Conservation (phyloP, 495 filamentous ascomycete species). For the Terfezia claveryi region DNA sequence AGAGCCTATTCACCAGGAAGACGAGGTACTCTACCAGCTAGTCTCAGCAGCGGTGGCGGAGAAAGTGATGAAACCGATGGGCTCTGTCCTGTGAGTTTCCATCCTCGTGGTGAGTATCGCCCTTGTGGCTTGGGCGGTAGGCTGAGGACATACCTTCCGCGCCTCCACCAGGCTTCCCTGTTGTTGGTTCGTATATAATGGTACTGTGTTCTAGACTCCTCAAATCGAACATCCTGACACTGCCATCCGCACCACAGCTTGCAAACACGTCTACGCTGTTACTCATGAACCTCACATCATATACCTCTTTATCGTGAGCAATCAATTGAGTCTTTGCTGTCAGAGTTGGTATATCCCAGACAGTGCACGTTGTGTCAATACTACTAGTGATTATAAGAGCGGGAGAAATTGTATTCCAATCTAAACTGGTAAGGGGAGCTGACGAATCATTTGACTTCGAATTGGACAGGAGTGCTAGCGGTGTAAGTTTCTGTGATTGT, state of each 20-base stretch:
- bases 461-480: slow-evolving; percentile 81
- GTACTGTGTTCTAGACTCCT: slow-evolving; percentile 92
- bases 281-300: slow-evolving; percentile 91
- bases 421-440: slow-evolving; percentile 80
- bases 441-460: slow-evolving; percentile 97
- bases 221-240: slow-evolving; percentile 96
- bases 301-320: slow-evolving; percentile 97
- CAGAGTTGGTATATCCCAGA: slow-evolving; percentile 96
- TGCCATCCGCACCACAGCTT: slow-evolving; percentile 90
- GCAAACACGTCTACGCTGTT: slow-evolving; percentile 95
- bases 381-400: slow-evolving; percentile 95
- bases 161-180: slow-evolving; percentile 6
- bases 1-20: neutral
- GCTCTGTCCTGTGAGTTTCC: neutral
- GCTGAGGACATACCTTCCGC: slow-evolving; percentile 32
- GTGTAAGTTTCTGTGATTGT: slow-evolving; percentile 64
- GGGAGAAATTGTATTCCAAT: slow-evolving; percentile 93
- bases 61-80: slow-evolving; percentile 19
- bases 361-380: slow-evolving; percentile 99
- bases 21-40: slow-evolving; percentile 35
- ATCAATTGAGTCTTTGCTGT: slow-evolving; percentile 98
- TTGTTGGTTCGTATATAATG: slow-evolving; percentile 93
- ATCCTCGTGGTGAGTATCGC: neutral
- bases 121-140: neutral
- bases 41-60: slow-evolving; percentile 63